A percentile compares a stretch with the other conserved stretches of the same genome.
phyloP scores from a whole-genome alignment of 2,329 filamentous ascomycete species.

The Ciborinia camelliae region DNA sequence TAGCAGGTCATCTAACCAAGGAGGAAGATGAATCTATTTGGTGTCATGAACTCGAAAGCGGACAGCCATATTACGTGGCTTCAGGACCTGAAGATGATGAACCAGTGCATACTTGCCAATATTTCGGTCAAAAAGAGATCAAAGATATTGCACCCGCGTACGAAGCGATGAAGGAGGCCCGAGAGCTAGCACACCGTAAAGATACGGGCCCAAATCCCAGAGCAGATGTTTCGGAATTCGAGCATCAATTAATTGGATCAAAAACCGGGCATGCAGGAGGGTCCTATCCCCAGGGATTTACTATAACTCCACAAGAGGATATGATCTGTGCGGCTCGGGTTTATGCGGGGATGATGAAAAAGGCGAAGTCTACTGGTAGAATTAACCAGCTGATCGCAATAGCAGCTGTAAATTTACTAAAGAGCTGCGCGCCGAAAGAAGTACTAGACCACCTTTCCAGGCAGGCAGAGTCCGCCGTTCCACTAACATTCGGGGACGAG shows the following conservation, averaged over 20 bases:
- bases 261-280: not conserved
- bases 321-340: not conserved
- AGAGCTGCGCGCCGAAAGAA: not conserved
- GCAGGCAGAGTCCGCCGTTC: not conserved
- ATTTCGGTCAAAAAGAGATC: not conserved
- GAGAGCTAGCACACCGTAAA: not conserved
- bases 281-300: not conserved
- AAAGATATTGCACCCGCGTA: not conserved
- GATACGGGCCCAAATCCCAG: not conserved
- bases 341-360: not conserved
- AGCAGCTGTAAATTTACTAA: not conserved
- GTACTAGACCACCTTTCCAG: not conserved
- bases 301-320: not conserved
- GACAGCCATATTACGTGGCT: not conserved
- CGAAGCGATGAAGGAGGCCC: slow-evolving; percentile 5
- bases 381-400: not conserved
- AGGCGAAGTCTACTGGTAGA: not conserved
- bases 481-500: not conserved
- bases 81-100: not conserved
- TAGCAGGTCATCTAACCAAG: not conserved
- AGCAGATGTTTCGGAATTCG: not conserved
- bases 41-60: not conserved
- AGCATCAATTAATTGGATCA: not conserved
- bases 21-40: not conserved
- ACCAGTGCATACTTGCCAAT: not conserved